A percentile compares a stretch with the other conserved stretches of the same genome.
Conservation (phyloP, 75 land plant genomes). For the Cunninghamia lanceolata region DNA sequence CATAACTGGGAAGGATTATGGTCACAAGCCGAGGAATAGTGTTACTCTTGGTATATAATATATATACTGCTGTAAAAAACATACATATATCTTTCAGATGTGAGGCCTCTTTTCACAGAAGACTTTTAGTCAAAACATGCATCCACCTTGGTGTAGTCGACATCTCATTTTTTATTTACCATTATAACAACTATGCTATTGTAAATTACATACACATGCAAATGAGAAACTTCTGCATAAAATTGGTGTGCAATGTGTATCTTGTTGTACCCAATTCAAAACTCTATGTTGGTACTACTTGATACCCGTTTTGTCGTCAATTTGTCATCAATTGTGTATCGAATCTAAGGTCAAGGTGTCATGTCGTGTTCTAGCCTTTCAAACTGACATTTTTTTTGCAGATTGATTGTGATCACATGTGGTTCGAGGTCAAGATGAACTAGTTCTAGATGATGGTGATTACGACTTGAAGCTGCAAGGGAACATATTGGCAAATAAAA, state of each 20-base stretch:
- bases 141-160: not conserved
- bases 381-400: too few species aligned
- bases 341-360: too few species aligned
- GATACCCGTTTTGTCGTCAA: too few species aligned
- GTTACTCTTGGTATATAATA: not conserved
- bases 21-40: not conserved
- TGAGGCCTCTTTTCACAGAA: not conserved
- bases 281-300: too few species aligned
- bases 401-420: too few species aligned
- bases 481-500: too few species aligned
- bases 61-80: not conserved
- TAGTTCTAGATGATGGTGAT: too few species aligned
- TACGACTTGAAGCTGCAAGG: too few species aligned
- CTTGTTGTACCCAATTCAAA: too few species aligned
- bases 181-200: not conserved
- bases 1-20: not conserved
- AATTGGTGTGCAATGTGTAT: not conserved
- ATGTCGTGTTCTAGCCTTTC: too few species aligned
- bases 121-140: not conserved
- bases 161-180: not conserved
- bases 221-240: not conserved
- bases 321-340: too few species aligned
- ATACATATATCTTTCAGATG: not conserved
- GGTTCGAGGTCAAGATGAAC: too few species aligned
- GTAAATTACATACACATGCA: not conserved